Evolutionary conservation across 495 filamentous ascomycete species (phyloP).

Genomic region (Neurospora hispaniola): DNA sequence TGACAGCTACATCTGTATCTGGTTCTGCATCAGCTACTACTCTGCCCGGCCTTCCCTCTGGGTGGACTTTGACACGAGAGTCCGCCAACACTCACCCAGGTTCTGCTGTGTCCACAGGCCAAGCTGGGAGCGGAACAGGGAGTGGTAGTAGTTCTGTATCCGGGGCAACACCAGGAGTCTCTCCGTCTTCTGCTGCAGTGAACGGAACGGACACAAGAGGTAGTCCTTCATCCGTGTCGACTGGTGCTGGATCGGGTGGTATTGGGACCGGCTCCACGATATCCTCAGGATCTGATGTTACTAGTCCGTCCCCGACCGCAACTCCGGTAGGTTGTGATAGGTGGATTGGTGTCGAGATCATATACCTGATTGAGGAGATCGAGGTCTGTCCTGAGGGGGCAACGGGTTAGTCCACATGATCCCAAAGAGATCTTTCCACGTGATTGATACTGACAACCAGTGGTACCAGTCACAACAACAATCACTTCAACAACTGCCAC

Average conservation of each 20-base stretch:
- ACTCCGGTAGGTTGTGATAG: slow-evolving; percentile 9
- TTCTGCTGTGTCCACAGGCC: neutral
- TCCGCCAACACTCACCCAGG: neutral
- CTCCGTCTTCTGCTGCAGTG: neutral
- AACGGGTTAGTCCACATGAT: slow-evolving; percentile 7
- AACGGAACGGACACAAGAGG: neutral
- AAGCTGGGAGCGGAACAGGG: neutral
- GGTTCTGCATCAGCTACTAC: neutral
- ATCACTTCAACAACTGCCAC: slow-evolving; percentile 18
- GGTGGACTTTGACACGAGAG: neutral
- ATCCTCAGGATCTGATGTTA: neutral
- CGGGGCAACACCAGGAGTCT: neutral
- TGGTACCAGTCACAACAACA: slow-evolving; percentile 14
- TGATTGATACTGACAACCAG: neutral
- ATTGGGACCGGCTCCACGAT: neutral
- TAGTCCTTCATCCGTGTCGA: neutral
- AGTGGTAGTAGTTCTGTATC: neutral
- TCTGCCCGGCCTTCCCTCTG: neutral
- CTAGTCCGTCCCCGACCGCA: slow-evolving; percentile 3
- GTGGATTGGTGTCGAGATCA: slow-evolving; percentile 31
- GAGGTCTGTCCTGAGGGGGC: slow-evolving; percentile 23
- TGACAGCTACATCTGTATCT: neutral
- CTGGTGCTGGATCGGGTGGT: neutral
- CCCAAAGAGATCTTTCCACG: neutral
- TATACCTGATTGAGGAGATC: slow-evolving; percentile 22